Evolutionary conservation across 2,329 filamentous ascomycete genomes (phyloP).

Genomic region (Ophiocordyceps camponoti-rufipedis): DNA sequence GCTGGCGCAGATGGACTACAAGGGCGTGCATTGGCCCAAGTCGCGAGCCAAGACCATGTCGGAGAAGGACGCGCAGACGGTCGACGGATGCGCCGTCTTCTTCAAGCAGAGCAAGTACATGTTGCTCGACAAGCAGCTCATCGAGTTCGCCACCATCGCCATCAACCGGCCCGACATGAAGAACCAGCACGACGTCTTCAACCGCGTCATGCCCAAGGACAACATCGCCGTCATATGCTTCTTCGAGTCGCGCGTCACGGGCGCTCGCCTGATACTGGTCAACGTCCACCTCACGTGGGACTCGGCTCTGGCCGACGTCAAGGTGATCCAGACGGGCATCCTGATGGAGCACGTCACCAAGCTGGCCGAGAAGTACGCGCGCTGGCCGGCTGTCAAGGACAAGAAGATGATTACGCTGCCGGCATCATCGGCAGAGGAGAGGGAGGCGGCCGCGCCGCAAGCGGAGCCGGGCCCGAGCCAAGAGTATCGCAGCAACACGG

Average conservation of each 20-base stretch:
- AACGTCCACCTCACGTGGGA: constrained; percentile 97
- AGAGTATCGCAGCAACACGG: constrained; percentile 69
- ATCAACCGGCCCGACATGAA: constrained; percentile 96
- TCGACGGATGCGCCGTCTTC: constrained; percentile 93
- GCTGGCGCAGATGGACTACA: constrained; percentile 75
- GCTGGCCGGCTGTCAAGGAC: constrained; percentile 64
- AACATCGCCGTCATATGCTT: constrained; percentile 88
- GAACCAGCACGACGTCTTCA: constrained; percentile 93
- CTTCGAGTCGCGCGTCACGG: constrained; percentile 79
- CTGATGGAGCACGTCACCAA: constrained; percentile 84
- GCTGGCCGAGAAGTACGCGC: constrained; percentile 68
- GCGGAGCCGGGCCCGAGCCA: constrained; percentile 61
- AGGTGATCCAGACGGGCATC: constrained; percentile 89
- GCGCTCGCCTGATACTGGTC: constrained; percentile 79
- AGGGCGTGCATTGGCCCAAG: constrained; percentile 84
- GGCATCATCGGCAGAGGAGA: constrained; percentile 17
- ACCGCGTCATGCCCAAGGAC: constrained; percentile 95
- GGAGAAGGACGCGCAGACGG: constrained; percentile 70
- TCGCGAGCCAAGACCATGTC: constrained; percentile 81
- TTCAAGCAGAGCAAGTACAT: constrained; percentile 94
- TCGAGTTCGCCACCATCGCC: constrained; percentile 80
- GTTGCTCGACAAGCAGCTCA: constrained; percentile 79
- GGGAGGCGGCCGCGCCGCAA: constrained; percentile 29
- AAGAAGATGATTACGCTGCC: constrained; percentile 42
- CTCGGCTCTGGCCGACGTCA: constrained; percentile 77